phyloP scores from a whole-genome alignment of 768 basidiomycete species.

The Boletales sp. region DNA sequence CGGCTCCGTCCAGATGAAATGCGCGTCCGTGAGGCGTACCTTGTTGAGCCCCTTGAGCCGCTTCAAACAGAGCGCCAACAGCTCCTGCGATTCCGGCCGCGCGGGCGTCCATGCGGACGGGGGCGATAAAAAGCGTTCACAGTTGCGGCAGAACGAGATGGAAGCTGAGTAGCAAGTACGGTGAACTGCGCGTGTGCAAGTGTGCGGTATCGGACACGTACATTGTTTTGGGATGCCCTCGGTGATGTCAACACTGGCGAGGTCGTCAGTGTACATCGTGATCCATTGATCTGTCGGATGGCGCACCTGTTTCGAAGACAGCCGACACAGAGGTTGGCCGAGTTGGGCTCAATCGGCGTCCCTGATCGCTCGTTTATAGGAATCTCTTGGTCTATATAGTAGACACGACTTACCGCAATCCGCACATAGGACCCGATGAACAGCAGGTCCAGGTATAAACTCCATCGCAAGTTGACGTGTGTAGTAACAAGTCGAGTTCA shows the following conservation, averaged over 20 bases:
- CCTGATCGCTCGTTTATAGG: constrained; percentile 38
- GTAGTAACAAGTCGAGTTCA: background rate
- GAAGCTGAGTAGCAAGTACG: constrained; percentile 51
- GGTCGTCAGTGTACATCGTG: background rate
- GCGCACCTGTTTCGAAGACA: constrained; percentile 84
- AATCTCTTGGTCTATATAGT: background rate
- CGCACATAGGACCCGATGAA: constrained; percentile 83
- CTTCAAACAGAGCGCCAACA: constrained; percentile 91
- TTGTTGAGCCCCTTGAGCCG: constrained; percentile 93
- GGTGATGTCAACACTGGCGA: constrained; percentile 84
- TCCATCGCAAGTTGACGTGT: constrained; percentile 51
- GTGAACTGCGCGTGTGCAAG: background rate
- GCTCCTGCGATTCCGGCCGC: constrained; percentile 86
- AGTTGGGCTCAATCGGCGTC: constrained; percentile 86
- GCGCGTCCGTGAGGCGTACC: constrained; percentile 95
- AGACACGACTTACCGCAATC: constrained; percentile 64
- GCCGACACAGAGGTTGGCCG: constrained; percentile 86
- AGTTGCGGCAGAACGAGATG: constrained; percentile 91
- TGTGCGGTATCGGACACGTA: constrained; percentile 19
- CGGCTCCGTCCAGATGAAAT: constrained; percentile 99
- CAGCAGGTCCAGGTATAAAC: constrained; percentile 67
- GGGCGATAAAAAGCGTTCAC: constrained; percentile 92
- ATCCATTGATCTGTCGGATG: constrained; percentile 2
- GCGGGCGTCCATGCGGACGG: constrained; percentile 84
- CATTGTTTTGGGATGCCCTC: constrained; percentile 97